A percentile compares a stretch with the other conserved stretches of the same genome.
phyloP scores from a whole-genome alignment of 108 stramenopile genomes.

The Cyclotella sp. region DNA sequence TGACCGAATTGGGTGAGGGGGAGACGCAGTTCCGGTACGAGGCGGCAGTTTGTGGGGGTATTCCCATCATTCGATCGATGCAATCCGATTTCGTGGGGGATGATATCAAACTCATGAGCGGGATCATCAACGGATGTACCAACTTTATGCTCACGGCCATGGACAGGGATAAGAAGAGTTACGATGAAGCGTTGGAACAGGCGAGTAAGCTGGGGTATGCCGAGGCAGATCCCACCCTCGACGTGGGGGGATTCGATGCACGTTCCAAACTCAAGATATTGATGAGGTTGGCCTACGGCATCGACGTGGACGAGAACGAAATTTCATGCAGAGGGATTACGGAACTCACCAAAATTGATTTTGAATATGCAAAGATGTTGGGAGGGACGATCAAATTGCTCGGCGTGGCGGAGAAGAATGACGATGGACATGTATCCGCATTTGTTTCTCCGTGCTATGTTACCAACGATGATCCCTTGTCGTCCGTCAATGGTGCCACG shows the following conservation, averaged over 20 bases:
- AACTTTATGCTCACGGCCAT: constrained; percentile 98
- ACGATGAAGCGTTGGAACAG: constrained; percentile 90
- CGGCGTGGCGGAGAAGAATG: constrained; percentile 73
- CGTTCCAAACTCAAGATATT: constrained; percentile 89
- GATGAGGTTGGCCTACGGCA: constrained; percentile 86
- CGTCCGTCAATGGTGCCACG: constrained; percentile 80
- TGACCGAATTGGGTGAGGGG: constrained; percentile 56
- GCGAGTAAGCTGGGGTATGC: constrained; percentile 92
- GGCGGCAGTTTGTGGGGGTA: constrained; percentile 97
- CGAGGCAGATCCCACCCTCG: constrained; percentile 95
- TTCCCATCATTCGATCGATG: constrained; percentile 96
- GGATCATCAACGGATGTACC: constrained; percentile 98
- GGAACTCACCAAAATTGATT: constrained; percentile 85
- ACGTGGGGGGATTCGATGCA: constrained; percentile 92
- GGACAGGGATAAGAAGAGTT: constrained; percentile 90
- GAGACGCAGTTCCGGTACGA: constrained; percentile 85
- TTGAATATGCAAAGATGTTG: constrained; percentile 91
- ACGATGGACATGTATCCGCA: constrained; percentile 68
- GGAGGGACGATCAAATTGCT: constrained; percentile 90
- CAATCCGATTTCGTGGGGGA: constrained; percentile 94
- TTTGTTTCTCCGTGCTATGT: constrained; percentile 89
- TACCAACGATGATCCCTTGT: constrained; percentile 73
- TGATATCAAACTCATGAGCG: constrained; percentile 78
- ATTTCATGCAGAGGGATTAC: constrained; percentile 89
- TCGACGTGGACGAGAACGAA: constrained; percentile 84